Evolutionary conservation across 495 filamentous ascomycete species (phyloP), one percentile per base, ranked within the genome.

Genomic region (Podospora appendiculata): DNA sequence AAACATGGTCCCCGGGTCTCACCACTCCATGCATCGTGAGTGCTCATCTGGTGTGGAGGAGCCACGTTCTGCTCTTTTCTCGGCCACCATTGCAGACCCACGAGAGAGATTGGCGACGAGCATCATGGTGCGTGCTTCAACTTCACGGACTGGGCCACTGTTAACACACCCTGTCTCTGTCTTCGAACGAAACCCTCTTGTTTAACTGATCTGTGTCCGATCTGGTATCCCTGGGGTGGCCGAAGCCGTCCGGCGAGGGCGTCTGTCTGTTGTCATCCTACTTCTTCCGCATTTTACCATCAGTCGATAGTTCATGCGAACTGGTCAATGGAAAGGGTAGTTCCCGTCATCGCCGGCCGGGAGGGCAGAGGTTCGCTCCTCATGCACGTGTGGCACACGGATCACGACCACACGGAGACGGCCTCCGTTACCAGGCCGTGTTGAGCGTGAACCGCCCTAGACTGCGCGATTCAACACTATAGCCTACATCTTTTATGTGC

Each of bases 281-380:
- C 45, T 54, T 58, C 55, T 61, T 25, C 58, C 61, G 60, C 60
- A 60, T 60, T 58, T 60, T 60, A 17, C 58, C 58, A 54, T 10
- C 40, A 18, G 34, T 19, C 55, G 46, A 33, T 16, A 34, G 8
- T 32, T 54, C 50, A 61, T 58, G 60, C 60, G 42, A 49, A 51
- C 48, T 49, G 53, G 13, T 45, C 41, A 44, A 50, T 45, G 38
- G 2, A 49, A 56, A 32, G 11, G 50, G 45, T 32, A 55, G 46
- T 49, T 51, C 44, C 53, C 35, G 33, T 32, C 34, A 18, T 52
- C 46, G 18, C 16, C 47, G 36, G 39, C 47, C 48, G 33, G 34
- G 50, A 48, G 41, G 34, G 39, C 40, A 17, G 42, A 56, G 50
- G 35, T 25, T 40, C 19, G 42, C 41, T 25, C 13, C 50, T 49